A percentile compares a stretch with the other conserved stretches of the same genome.
Evolutionary conservation across 768 basidiomycete species (phyloP).

Genomic region (Ephemerocybe angulata): DNA sequence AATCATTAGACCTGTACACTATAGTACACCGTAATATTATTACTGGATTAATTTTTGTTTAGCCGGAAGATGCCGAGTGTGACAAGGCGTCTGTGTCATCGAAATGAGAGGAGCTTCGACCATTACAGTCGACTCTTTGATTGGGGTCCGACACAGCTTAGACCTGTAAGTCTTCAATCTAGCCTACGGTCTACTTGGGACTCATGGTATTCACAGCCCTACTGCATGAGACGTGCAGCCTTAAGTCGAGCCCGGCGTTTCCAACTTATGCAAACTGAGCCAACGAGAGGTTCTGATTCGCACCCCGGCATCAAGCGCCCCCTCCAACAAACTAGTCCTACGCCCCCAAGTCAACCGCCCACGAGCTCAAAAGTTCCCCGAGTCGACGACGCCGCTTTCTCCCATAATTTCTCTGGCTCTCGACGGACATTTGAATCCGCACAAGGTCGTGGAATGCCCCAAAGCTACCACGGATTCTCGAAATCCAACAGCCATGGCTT

Average conservation of each 20-base stretch:
- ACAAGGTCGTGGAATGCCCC: background rate
- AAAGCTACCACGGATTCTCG: constrained; percentile 7
- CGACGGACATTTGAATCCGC: constrained; percentile 4
- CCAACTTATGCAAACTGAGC: constrained; percentile 60
- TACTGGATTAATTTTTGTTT: no score
- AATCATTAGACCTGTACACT: constrained; percentile 17
- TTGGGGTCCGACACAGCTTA: background rate
- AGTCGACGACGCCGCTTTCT: constrained; percentile 17
- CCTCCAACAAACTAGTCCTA: constrained; percentile 34
- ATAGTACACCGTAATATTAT: no score
- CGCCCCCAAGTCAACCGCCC: constrained; percentile 11
- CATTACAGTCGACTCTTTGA: no score
- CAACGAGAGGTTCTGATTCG: constrained; percentile 20
- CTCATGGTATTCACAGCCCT: constrained; percentile 5
- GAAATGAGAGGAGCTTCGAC: no score
- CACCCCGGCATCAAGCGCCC: constrained; percentile 41
- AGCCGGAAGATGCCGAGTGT: no score
- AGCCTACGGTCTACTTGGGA: background rate
- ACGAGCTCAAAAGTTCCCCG: constrained; percentile 28
- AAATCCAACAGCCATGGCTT: constrained; percentile 10
- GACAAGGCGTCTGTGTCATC: no score
- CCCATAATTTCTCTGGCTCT: constrained; percentile 15
- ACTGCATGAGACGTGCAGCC: constrained; percentile 49
- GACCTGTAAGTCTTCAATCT: background rate
- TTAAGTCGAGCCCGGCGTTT: constrained; percentile 50